phyloP scores from a whole-genome alignment of 345 rosid species.

The Ceriops zippeliana region DNA sequence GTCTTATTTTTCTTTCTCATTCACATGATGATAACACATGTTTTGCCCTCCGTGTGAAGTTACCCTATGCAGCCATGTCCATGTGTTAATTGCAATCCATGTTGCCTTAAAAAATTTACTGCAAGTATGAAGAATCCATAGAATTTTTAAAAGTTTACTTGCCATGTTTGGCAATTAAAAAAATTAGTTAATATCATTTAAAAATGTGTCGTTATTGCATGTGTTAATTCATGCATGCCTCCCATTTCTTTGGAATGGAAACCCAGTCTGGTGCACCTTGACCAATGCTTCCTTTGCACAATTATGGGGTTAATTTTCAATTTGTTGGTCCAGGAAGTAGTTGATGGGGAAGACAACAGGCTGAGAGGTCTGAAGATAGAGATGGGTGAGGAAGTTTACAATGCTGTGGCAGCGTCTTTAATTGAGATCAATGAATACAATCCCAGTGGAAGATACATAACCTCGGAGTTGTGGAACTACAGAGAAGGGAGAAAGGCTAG shows the following conservation, averaged over 20 bases:
- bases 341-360: constrained; percentile 64
- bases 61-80: too few relatives aligned
- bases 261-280: not conserved
- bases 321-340: constrained; percentile 50
- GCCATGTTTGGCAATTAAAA: not conserved
- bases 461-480: constrained; percentile 79
- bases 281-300: not conserved
- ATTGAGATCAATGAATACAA: constrained; percentile 80
- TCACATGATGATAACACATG: too few relatives aligned
- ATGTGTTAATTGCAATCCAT: too few relatives aligned
- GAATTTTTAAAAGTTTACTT: not conserved
- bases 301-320: constrained; percentile 1
- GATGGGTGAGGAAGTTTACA: constrained; percentile 53
- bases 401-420: constrained; percentile 59
- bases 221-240: too few relatives aligned
- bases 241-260: too few relatives aligned
- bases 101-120: too few relatives aligned
- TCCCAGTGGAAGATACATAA: constrained; percentile 85
- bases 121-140: too few relatives aligned
- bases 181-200: not conserved
- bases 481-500: constrained; percentile 57
- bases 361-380: constrained; percentile 53
- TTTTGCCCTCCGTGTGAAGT: not conserved
- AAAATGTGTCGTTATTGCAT: too few relatives aligned
- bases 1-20: not conserved